These are phyloP conservation scores for Phytophthora chlamydospora DNA, from an alignment of 352 stramenopile species.

Conservation along the genomic window DNA sequence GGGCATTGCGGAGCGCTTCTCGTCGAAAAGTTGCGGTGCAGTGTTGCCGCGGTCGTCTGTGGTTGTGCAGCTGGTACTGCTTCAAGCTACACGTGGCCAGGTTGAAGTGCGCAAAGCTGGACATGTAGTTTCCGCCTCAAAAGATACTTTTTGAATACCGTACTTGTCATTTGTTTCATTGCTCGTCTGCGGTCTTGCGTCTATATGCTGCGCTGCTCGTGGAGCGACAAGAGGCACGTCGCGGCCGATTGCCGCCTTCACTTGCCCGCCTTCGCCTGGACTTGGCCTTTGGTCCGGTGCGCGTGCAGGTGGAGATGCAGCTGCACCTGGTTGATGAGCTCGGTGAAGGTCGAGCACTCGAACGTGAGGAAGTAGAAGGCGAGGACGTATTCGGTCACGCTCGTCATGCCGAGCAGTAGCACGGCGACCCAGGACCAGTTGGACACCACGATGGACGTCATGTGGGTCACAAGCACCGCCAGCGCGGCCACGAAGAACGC, in stretches of 20 bases:
- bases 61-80: background rate
- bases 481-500: constrained; percentile 40
- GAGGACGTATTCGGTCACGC: constrained; percentile 69
- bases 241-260: constrained; percentile 9
- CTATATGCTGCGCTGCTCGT: constrained; percentile 30
- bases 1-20: too few relatives aligned
- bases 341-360: constrained; percentile 83
- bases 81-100: too few relatives aligned
- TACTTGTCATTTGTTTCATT: constrained; percentile 6
- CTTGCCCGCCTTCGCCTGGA: constrained; percentile 11
- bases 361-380: constrained; percentile 84
- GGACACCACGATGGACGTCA: constrained; percentile 38
- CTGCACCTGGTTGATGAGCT: constrained; percentile 72
- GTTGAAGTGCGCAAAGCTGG: background rate
- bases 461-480: constrained; percentile 36
- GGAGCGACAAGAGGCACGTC: constrained; percentile 19
- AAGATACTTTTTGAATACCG: constrained; percentile 13
- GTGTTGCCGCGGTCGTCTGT: background rate
- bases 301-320: constrained; percentile 53
- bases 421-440: constrained; percentile 43
- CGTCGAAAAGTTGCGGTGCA: background rate
- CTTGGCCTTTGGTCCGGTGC: constrained; percentile 18
- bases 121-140: constrained; percentile 3
- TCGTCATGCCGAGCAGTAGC: constrained; percentile 43
- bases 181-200: constrained; percentile 23